Percentiles rank a stretch among this genome's conserved stretches.
Conservation (phyloP, 2,329 filamentous ascomycete species). For the Nemania bipapillata region DNA sequence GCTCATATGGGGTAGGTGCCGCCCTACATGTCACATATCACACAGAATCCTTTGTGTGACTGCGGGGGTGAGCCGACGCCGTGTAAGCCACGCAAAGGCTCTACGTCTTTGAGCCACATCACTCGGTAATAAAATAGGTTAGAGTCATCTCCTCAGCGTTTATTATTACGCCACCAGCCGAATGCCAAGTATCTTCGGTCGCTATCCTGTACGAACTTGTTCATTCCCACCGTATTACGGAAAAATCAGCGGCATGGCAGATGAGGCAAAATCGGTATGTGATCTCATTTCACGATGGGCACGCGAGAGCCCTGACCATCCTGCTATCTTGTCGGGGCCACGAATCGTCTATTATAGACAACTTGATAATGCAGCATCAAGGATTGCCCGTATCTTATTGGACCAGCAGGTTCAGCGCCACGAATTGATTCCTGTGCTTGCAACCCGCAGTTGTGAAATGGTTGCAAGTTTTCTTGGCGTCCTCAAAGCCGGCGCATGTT, state of each 20-base stretch:
- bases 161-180: no score
- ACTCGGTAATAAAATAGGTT: no score
- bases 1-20: no score
- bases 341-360: not conserved
- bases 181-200: no score
- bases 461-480: conserved; percentile 31
- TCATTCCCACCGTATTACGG: no score
- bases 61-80: no score
- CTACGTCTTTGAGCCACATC: no score
- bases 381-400: not conserved
- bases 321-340: not conserved
- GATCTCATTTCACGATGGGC: conserved; percentile 6
- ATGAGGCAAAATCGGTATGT: not conserved
- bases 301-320: not conserved
- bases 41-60: no score
- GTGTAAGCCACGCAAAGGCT: no score
- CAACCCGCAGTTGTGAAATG: conserved; percentile 28
- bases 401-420: not conserved
- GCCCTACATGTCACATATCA: no score
- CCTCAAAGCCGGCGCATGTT: conserved; percentile 29
- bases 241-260: not conserved
- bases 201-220: no score
- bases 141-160: no score
- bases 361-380: conserved; percentile 1
- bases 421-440: conserved; percentile 24